Base-by-base conservation (phyloP, 169 alveolate genomes). In the Plasmodium coatneyi region DNA sequence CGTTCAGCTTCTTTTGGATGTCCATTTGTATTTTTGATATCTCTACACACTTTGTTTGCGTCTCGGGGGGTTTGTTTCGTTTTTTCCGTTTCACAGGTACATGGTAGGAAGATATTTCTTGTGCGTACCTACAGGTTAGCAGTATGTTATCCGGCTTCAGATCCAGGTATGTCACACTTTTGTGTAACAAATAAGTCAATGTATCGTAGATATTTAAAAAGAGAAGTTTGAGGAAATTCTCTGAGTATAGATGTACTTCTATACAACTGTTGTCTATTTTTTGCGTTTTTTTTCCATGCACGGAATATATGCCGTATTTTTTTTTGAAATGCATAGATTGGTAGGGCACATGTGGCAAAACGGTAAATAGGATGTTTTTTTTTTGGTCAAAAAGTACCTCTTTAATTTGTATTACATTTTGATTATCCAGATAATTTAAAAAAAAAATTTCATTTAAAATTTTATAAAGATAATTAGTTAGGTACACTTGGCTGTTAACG, bases 61-160 rank as follows among this genome's bases (percentile, higher is more conserved):
- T 41, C 5, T 56, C 76, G 16, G 56, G 19, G 41, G 90, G 25
- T 14, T 30, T 34, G 39, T 9, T 79, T 60, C 49, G 43, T 56
- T 76, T 87, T 54, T 87, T 87, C 56, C 80, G 79, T 34, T 39
- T 89, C 28, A 89, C 22, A n/a, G 60, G 80, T 36, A 89, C 56
- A 34, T 41, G 22, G 32, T 66, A 89, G 34, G 94, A 16, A 34
- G 30, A 43, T 39, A 89, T 60, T 89, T 56, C 70, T 16, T 89
- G 46, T 19, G 6, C 12, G 43, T 32, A 12, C 52, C 83, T 89
- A 28, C 71, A 39, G 22, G 81, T 79, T 56, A 89, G 72, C 7
- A 89, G 94, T 28, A 89, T 78, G 36, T 89, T 89, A 39, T 89
- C 94, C 16, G 94, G 94, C 71, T 89, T 89, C 46, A 89, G 71